Evolutionary conservation across 192 early-diverging fungal genomes (phyloP).

Genomic region (Chytriomyces sp.): DNA sequence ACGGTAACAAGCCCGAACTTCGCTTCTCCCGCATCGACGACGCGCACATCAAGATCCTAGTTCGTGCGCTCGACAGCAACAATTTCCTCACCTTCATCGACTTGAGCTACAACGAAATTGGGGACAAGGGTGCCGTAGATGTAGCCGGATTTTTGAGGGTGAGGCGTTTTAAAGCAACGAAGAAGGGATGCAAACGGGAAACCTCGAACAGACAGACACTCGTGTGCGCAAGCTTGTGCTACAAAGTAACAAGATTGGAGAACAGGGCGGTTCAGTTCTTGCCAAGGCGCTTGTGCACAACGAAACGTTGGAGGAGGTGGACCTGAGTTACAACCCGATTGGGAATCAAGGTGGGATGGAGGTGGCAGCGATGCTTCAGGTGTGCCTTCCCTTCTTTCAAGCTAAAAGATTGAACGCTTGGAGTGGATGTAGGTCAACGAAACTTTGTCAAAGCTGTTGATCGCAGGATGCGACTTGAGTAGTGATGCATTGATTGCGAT

Average conservation of each 20-base stretch:
- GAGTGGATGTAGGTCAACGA: constrained; percentile 39
- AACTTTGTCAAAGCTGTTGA: constrained; percentile 25
- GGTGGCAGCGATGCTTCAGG: constrained; percentile 50
- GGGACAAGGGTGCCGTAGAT: constrained; percentile 42
- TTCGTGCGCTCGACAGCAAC: constrained; percentile 36
- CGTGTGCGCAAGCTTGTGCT: constrained; percentile 40
- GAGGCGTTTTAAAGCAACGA: neutral
- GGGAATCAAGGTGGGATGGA: constrained; percentile 50
- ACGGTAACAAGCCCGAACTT: constrained; percentile 38
- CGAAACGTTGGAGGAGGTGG: constrained; percentile 32
- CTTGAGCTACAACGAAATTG: constrained; percentile 52
- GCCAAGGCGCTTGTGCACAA: constrained; percentile 44
- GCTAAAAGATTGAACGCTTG: neutral
- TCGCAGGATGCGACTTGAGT: constrained; percentile 26
- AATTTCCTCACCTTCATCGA: constrained; percentile 44
- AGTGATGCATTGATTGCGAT: constrained; percentile 46
- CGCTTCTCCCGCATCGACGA: constrained; percentile 34
- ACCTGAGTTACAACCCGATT: constrained; percentile 41
- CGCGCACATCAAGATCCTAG: constrained; percentile 32
- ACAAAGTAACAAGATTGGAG: constrained; percentile 42
- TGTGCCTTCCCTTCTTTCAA: constrained; percentile 4
- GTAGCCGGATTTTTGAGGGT: constrained; percentile 51
- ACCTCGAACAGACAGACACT: constrained; percentile 34
- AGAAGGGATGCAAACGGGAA: neutral
- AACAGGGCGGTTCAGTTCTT: constrained; percentile 33